Base-by-base conservation (phyloP, 306 rosid genomes). In the Arachis hypogaea region DNA sequence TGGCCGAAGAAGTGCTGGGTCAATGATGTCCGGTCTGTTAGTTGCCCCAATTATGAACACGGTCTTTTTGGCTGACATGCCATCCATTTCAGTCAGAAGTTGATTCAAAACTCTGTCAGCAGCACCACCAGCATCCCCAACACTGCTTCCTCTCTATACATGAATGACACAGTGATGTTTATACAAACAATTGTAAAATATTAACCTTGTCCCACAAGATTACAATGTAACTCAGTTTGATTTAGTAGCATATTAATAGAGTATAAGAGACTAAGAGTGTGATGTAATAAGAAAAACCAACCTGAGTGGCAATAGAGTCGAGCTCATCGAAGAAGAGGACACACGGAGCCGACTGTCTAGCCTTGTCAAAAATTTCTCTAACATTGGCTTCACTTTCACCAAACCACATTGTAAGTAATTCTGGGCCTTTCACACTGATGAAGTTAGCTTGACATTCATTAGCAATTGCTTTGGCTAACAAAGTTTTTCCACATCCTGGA, bases 381-480 rank as follows among this genome's bases (percentile, higher is more conserved):
- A 86, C 89, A 81, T 86, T 83, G 73, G 89, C 89, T 75, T 86
- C 89, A 83, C 89, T 86, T 80, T 86, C 89, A 67, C 87, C 89
- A 80, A 86, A 83, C 87, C 89, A 86, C 89, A 86, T 83, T 18
- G 87, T 86, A 36, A 86, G 89, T 29, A 86, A 71, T 75, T 85
- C 87, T 3, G 86, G 89, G 6, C 89, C 89, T 52, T 85, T 85
- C 62, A 85, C 65, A 67, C 89, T 86, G 65, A 86, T 86, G 74
- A 86, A 86, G 76, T 86, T 86, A 7, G 90, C 90, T 72, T 86
- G 84, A 49, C 87, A 83, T 83, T 86, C 85, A 68, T 83, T 83
- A 18, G 90, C 87, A 55, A 86, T 86, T 63, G 85, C 90, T 83
- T 83, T 86, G 78, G 90, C 90, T 49, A 86, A 76, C 38, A 86